Percentiles rank a stretch among this genome's conserved stretches.
Evolutionary conservation across 371 early-diverging fungal genomes (phyloP).

Genomic region (Zopfochytrium polystomum): DNA sequence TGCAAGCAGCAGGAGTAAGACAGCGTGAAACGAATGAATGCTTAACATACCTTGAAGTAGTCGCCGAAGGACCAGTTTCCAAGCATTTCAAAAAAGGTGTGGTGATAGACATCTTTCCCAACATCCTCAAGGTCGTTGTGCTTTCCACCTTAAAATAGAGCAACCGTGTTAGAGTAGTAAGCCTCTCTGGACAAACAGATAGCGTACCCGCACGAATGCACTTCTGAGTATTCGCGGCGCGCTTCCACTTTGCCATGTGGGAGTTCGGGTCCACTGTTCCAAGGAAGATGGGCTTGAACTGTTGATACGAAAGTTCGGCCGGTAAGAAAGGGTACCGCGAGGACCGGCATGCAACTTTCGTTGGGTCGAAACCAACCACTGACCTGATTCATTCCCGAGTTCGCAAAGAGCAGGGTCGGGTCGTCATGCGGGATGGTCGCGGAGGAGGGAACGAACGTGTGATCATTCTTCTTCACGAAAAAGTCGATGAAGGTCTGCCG

Average conservation of each 20-base stretch:
- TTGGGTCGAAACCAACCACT: too few species aligned
- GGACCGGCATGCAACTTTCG: too few species aligned
- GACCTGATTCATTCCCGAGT: constrained; percentile 99
- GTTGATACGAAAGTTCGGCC: too few species aligned
- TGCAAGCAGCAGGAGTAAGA: constrained; percentile 1
- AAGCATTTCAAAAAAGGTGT: constrained; percentile 99
- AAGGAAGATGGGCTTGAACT: constrained; percentile 98
- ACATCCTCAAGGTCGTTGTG: constrained; percentile 99
- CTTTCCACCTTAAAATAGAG: constrained; percentile 85
- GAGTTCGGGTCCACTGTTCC: constrained; percentile 92
- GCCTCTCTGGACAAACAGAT: too few species aligned
- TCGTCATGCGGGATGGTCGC: constrained; percentile 96
- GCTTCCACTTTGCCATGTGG: constrained; percentile 81
- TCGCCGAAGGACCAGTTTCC: constrained; percentile 99
- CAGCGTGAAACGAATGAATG: constrained; percentile 41
- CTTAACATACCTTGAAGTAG: too few species aligned
- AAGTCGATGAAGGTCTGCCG: constrained; percentile 90
- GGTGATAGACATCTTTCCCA: constrained; percentile 99
- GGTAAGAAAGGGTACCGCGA: too few species aligned
- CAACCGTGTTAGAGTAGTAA: not conserved
- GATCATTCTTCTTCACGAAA: constrained; percentile 75
- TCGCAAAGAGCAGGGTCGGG: constrained; percentile 97
- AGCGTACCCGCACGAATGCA: constrained; percentile 98
- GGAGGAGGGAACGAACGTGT: constrained; percentile 85
- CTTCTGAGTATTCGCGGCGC: constrained; percentile 97